Evolutionary conservation across 768 basidiomycete species (phyloP), one percentile per base, ranked within the genome.

Genomic region (Russula sp.): DNA sequence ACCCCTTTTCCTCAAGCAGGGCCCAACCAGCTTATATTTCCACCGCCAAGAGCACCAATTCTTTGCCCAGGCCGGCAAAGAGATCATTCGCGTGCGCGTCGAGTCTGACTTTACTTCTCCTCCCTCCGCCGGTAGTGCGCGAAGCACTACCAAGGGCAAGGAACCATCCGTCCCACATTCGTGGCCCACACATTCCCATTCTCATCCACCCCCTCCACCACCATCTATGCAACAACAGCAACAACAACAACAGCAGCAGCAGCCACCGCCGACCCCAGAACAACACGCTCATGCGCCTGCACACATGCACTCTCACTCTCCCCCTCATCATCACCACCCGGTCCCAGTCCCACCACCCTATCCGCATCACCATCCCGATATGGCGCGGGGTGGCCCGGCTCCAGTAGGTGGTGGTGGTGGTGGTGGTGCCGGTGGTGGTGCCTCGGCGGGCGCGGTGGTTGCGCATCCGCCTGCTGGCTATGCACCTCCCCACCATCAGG

Each of bases 1-100:
- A 55, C 81, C 80, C 54, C 75, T 77, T 35, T 81, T 82, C 65
- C 77, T 83, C 73, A 75, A 81, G 58, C 77, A 81, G 2, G 84
- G 84, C 0, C 83, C 87, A 3, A 90, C 89, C 0, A 85, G 83
- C 53, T 82, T 83, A 34, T 90, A 81, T 71, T 91, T 91, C 70
- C 81, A 83, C 65, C 77, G 82, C 0, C 86, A 91, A 71, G 88
- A 91, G 67, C 85, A 88, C 58, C 85, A 85, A 8, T 91, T 88
- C 72, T 91, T 91, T 65, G 87, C 87, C 1, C 83, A 87, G 67
- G 85, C 86, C 0, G 88, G 87, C 25, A 85, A 82, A 63, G 88
- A 89, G 71, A 87, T 90, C 66, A 82, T 90, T 45, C 83, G 87
- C 32, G 84, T 88, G 34, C 80, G 85, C 29, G 80, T 88, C 43